Conservation (phyloP, 305 asterid genomes). For the Fraxinus sp. region DNA sequence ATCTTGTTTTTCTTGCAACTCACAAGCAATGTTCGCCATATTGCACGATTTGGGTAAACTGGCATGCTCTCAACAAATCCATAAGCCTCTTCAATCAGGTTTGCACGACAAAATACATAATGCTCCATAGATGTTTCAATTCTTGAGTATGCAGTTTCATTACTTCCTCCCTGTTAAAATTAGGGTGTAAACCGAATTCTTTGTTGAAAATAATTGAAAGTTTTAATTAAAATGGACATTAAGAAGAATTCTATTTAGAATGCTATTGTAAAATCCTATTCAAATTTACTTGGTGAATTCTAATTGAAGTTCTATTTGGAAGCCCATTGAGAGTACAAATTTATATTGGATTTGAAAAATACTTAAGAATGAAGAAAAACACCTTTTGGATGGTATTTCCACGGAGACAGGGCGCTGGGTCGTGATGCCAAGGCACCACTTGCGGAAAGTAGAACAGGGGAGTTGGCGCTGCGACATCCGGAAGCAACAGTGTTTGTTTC, state of each 20-base stretch:
- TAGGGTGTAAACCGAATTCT: not conserved
- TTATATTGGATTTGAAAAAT: too few relatives aligned
- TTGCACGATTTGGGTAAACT: conserved; percentile 49
- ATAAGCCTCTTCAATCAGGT: conserved; percentile 48
- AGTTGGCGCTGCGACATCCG: not conserved
- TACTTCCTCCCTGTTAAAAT: conserved; percentile 39
- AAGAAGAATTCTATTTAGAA: not conserved
- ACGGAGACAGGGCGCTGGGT: not conserved
- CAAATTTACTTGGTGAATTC: not conserved
- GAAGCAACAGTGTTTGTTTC: not conserved
- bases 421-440: not conserved
- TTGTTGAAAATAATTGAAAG: not conserved
- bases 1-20: conserved; percentile 53
- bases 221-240: not conserved
- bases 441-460: not conserved
- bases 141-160: conserved; percentile 44
- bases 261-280: too few relatives aligned
- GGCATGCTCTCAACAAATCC: conserved; percentile 54
- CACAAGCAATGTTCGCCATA: conserved; percentile 48
- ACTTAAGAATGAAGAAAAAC: not conserved
- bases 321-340: not conserved
- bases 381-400: not conserved
- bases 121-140: conserved; percentile 25
- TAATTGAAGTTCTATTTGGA: too few relatives aligned
- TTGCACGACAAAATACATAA: conserved; percentile 49